A percentile compares a stretch with the other conserved stretches of the same genome.
Evolutionary conservation across 1,284 basidiomycete species (phyloP).

Genomic region (Fistulinella cinereoalba): DNA sequence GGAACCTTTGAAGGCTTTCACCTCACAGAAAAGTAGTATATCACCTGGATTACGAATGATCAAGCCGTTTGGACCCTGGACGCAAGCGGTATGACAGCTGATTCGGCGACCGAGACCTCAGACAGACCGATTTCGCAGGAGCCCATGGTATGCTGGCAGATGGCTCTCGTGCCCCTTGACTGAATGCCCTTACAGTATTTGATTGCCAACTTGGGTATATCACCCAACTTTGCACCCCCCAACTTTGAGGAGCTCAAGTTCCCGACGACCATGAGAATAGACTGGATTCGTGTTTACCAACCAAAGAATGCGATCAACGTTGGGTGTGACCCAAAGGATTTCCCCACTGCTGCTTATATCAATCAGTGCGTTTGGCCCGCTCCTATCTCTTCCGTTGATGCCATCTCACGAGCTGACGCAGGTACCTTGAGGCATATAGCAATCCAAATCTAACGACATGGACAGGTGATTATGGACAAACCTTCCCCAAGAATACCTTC

Average conservation of each 20-base stretch:
- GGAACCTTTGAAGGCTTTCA: conserved; percentile 23
- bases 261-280: conserved; percentile 71
- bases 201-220: conserved; percentile 81
- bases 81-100: conserved; percentile 68
- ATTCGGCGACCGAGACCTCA: conserved; percentile 63
- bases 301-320: conserved; percentile 63
- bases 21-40: conserved; percentile 50
- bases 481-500: conserved; percentile 58
- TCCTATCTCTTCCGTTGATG: neutral
- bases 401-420: conserved; percentile 31
- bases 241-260: conserved; percentile 66
- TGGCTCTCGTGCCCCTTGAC: conserved; percentile 2
- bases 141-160: conserved; percentile 69
- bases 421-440: conserved; percentile 51
- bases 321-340: conserved; percentile 78
- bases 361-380: conserved; percentile 46
- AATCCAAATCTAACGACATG: conserved; percentile 61
- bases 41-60: conserved; percentile 73
- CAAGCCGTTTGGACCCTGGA: conserved; percentile 75
- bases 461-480: conserved; percentile 55
- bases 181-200: conserved; percentile 51
- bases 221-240: conserved; percentile 70
- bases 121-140: conserved; percentile 79
- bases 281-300: conserved; percentile 86
- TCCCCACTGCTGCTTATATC: conserved; percentile 78